Evolutionary conservation across 345 rosid genomes (phyloP).

Genomic region (Arabidopsis suecica): DNA sequence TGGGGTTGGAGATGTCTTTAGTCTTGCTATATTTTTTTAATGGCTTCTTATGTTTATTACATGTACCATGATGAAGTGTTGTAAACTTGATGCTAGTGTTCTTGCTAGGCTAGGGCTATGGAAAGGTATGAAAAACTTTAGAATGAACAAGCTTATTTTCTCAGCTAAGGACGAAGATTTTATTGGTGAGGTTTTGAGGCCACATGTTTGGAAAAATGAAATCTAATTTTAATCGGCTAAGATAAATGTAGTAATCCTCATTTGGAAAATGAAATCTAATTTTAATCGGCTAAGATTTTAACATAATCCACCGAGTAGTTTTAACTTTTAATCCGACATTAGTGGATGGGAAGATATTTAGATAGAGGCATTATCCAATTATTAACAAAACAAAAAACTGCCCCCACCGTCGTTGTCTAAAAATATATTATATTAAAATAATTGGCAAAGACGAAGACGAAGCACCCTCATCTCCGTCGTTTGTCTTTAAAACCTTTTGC

Average conservation of each 20-base stretch:
- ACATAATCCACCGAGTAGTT: neutral
- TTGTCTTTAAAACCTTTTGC: constrained; percentile 13
- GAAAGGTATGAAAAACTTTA: no score
- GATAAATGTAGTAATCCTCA: no score
- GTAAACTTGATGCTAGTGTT: no score
- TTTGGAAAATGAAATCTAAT: no score
- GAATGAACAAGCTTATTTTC: no score
- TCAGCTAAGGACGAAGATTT: no score
- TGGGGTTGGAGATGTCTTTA: no score
- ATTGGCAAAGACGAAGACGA: neutral
- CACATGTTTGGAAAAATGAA: no score
- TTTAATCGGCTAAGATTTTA: neutral
- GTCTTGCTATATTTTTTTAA: neutral
- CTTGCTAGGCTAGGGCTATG: no score
- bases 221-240: no score
- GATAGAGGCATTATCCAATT: neutral
- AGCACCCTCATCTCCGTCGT: constrained; percentile 27
- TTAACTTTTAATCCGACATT: neutral
- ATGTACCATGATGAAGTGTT: neutral
- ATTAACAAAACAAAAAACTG: no score
- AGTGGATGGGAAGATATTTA: constrained; percentile 22
- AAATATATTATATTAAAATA: neutral
- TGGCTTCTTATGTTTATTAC: neutral
- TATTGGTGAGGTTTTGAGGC: no score
- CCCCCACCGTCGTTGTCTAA: neutral